Percentiles rank a stretch among this genome's conserved stretches.
These are phyloP conservation scores for thale cress (Arabidopsis thaliana) DNA, from an alignment of 345 rosid species.

Conservation along the genomic window DNA sequence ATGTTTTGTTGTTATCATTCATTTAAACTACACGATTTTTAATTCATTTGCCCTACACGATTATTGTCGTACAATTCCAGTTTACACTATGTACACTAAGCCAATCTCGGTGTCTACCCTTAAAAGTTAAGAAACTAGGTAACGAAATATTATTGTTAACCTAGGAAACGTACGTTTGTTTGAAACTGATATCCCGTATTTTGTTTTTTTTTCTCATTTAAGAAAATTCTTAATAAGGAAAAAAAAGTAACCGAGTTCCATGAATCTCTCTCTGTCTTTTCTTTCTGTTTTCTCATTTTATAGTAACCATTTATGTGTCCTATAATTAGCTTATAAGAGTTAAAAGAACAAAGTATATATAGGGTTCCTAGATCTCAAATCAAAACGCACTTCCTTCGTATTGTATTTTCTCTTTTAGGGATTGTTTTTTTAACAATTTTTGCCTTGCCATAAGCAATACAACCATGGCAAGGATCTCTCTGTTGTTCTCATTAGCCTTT, in stretches of 20 bases:
- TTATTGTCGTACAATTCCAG: not conserved
- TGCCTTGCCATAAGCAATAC: slow-evolving; percentile 19
- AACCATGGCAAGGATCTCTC: slow-evolving; percentile 40
- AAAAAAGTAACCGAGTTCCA: slow-evolving; percentile 25
- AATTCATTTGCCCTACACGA: too few species aligned
- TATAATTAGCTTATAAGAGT: slow-evolving; percentile 26
- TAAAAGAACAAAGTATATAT: slow-evolving; percentile 25
- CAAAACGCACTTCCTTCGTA: slow-evolving; percentile 24
- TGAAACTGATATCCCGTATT: not conserved
- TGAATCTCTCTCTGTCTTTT: slow-evolving; percentile 7
- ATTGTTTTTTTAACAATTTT: not conserved
- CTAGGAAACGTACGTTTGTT: not conserved
- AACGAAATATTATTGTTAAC: not conserved
- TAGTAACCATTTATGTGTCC: slow-evolving; percentile 10
- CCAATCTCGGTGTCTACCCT: not conserved
- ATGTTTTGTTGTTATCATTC: too few species aligned
- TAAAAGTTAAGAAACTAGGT: not conserved
- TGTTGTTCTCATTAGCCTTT: slow-evolving; percentile 32
- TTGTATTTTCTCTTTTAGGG: not conserved
- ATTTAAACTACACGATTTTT: too few species aligned
- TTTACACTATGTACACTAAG: not conserved
- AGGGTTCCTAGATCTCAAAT: slow-evolving; percentile 27
- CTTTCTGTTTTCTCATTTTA: slow-evolving; percentile 1
- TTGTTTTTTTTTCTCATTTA: not conserved
- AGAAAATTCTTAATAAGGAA: not conserved